These are phyloP conservation scores for Aspergillus puulaauensis DNA, from an alignment of 2,329 filamentous ascomycete genomes.

Conservation along the genomic window DNA sequence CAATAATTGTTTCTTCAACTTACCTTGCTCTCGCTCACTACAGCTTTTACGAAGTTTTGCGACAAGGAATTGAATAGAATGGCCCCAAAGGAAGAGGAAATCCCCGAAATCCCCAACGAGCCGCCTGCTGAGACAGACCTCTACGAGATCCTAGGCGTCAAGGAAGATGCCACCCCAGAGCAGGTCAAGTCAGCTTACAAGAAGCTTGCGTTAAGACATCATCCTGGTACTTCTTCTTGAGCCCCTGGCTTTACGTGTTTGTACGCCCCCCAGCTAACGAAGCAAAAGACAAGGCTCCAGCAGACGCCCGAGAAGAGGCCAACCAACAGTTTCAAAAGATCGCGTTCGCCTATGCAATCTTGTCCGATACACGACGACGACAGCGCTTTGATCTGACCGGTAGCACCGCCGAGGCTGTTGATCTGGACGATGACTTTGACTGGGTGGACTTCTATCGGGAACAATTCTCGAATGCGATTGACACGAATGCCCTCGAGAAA, in stretches of 20 bases:
- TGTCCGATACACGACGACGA: constrained; percentile 78
- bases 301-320: constrained; percentile 67
- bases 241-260: constrained; percentile 8
- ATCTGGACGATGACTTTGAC: constrained; percentile 73
- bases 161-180: constrained; percentile 68
- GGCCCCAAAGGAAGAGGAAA: constrained; percentile 8
- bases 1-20: background rate
- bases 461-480: constrained; percentile 77
- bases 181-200: constrained; percentile 90
- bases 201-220: constrained; percentile 82
- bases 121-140: constrained; percentile 49
- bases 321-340: constrained; percentile 84
- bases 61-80: background rate
- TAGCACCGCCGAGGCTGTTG: constrained; percentile 78
- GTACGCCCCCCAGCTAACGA: constrained; percentile 13
- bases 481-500: constrained; percentile 68
- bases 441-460: constrained; percentile 88
- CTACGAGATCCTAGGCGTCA: constrained; percentile 75
- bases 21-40: background rate
- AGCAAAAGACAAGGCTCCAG: constrained; percentile 69
- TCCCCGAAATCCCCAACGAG: constrained; percentile 12
- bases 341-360: constrained; percentile 89
- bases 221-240: constrained; percentile 63
- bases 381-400: constrained; percentile 88
- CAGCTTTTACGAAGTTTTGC: background rate